Percentiles rank a stretch among this genome's conserved stretches.
phyloP scores from a whole-genome alignment of 2,329 filamentous ascomycete species.

The Epichloe elymi region DNA sequence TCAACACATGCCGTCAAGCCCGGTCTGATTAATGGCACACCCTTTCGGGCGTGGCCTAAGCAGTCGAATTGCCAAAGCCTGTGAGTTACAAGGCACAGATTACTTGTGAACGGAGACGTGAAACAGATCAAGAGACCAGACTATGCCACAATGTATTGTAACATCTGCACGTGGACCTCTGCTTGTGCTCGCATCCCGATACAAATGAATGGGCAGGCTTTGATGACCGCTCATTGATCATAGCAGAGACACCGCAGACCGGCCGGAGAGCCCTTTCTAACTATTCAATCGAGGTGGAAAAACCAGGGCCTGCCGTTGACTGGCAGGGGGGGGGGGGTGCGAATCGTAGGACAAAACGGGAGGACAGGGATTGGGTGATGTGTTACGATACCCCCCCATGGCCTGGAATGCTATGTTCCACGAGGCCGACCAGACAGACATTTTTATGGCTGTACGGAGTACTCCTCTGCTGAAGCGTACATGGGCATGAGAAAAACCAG shows the following conservation, averaged over 20 bases:
- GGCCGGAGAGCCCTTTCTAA: not conserved
- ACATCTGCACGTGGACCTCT: constrained; percentile 1
- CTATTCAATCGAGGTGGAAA: not conserved
- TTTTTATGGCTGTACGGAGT: not conserved
- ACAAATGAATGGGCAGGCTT: not conserved
- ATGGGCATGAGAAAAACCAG: not conserved
- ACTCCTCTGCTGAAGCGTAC: not conserved
- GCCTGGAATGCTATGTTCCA: not conserved
- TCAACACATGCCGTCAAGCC: not conserved
- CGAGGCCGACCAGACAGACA: not conserved
- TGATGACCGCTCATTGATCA: not conserved
- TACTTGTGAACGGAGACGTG: not conserved
- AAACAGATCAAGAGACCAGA: not conserved
- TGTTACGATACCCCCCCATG: not conserved
- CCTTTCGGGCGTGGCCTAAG: not conserved
- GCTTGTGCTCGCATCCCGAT: not conserved
- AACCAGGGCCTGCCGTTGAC: not conserved
- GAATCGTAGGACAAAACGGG: not conserved
- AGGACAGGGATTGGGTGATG: not conserved
- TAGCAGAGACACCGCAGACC: not conserved
- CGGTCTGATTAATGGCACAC: not conserved
- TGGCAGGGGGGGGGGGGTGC: not conserved
- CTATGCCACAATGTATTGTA: constrained; percentile 1
- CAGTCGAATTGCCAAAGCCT: not conserved
- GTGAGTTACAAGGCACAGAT: not conserved